Percentiles rank a stretch among this genome's conserved stretches.
These are phyloP conservation scores for Nemania sp. DNA, from an alignment of 2,329 filamentous ascomycete species.

Conservation along the genomic window DNA sequence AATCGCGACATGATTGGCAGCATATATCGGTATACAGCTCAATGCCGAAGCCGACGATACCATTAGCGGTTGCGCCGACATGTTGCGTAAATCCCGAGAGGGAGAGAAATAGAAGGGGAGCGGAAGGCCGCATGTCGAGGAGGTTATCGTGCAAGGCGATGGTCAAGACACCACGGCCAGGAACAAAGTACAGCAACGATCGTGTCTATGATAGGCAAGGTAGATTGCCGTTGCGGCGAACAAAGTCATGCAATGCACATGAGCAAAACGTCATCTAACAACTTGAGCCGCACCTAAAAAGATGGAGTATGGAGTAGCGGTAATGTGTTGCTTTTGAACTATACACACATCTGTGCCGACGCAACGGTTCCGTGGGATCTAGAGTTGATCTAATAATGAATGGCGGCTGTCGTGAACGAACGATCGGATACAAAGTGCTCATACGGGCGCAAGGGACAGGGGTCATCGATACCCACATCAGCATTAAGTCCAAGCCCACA, in stretches of 20 bases:
- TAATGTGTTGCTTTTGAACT: not conserved
- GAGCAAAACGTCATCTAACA: not conserved
- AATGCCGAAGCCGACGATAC: constrained; percentile 37
- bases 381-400: no score
- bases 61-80: constrained; percentile 19
- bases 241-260: not conserved
- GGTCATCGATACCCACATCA: no score
- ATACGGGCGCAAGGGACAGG: no score
- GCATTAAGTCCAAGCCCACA: no score
- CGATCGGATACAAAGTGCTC: no score
- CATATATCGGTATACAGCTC: constrained; percentile 34
- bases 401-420: no score
- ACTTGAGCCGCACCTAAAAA: not conserved
- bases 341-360: no score
- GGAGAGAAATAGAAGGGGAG: not conserved
- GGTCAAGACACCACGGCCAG: not conserved
- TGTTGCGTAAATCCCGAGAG: not conserved
- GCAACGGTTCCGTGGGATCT: no score
- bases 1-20: constrained; percentile 33
- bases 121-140: constrained; percentile 7
- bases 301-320: not conserved
- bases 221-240: not conserved
- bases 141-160: not conserved
- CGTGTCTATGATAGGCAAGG: not conserved
- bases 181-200: not conserved